phyloP scores from a whole-genome alignment of 2,329 filamentous ascomycete genomes.

The Microascus cirrosus region DNA sequence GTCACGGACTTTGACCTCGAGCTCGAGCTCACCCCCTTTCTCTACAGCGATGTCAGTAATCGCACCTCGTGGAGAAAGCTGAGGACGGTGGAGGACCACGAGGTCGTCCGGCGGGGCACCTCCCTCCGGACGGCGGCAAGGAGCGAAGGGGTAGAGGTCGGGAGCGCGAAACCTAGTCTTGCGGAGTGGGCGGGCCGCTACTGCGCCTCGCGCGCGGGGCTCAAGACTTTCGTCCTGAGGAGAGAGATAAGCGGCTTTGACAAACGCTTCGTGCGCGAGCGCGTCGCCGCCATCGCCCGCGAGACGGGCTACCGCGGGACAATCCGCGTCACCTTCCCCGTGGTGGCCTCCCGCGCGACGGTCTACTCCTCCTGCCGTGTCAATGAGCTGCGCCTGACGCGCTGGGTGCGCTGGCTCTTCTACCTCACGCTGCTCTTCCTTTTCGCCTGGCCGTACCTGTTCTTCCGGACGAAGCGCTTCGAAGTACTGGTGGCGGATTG shows the following conservation, averaged over 20 bases:
- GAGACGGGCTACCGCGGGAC: conserved; percentile 58
- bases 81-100: conserved; percentile 43
- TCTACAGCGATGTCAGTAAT: conserved; percentile 33
- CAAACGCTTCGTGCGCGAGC: conserved; percentile 34
- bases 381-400: conserved; percentile 54
- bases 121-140: conserved; percentile 27
- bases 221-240: conserved; percentile 45
- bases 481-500: conserved; percentile 52
- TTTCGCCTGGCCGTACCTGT: conserved; percentile 60
- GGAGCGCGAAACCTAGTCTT: conserved; percentile 10
- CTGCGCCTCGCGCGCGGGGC: conserved; percentile 41
- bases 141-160: conserved; percentile 22
- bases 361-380: conserved; percentile 52
- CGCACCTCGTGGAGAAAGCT: conserved; percentile 29
- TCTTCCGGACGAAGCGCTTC: conserved; percentile 56
- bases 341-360: conserved; percentile 43
- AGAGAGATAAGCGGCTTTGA: conserved; percentile 51
- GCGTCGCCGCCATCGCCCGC: conserved; percentile 45
- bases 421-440: conserved; percentile 58
- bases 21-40: conserved; percentile 47
- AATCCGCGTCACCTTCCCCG: conserved; percentile 46
- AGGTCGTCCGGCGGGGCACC: conserved; percentile 55
- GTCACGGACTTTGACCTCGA: conserved; percentile 49
- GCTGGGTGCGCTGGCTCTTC: conserved; percentile 54
- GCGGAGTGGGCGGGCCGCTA: conserved; percentile 59